These are phyloP conservation scores for Dothideomycetes sp. DNA, from an alignment of 2,329 filamentous ascomycete species.

Conservation along the genomic window DNA sequence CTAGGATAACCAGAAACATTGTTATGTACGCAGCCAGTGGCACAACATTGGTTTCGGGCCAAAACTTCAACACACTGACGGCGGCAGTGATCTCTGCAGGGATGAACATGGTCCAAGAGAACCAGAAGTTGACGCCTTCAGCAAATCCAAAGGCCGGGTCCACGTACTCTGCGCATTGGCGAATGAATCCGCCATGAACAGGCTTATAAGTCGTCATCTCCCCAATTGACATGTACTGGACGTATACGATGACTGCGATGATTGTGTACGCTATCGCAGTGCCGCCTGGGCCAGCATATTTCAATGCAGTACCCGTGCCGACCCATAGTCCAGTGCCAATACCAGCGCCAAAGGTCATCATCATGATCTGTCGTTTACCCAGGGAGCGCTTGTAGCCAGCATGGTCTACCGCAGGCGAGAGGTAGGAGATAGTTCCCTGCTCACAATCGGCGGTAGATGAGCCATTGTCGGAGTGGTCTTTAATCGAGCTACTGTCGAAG, in stretches of 20 bases:
- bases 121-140: constrained; percentile 25
- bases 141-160: constrained; percentile 24
- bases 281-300: constrained; percentile 23
- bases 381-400: constrained; percentile 23
- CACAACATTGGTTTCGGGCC: constrained; percentile 18
- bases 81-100: constrained; percentile 26
- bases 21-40: constrained; percentile 24
- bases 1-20: constrained; percentile 20
- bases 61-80: constrained; percentile 22
- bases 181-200: constrained; percentile 24
- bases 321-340: constrained; percentile 27
- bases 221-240: constrained; percentile 22
- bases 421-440: neutral
- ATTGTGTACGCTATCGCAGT: constrained; percentile 24
- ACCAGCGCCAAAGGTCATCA: constrained; percentile 27
- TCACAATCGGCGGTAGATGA: neutral
- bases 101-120: constrained; percentile 23
- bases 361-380: constrained; percentile 25
- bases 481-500: neutral
- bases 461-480: neutral
- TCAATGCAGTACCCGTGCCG: constrained; percentile 24
- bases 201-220: constrained; percentile 17
- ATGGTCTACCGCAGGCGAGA: constrained; percentile 7
- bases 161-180: constrained; percentile 22
- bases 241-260: constrained; percentile 21